Evolutionary conservation across 2,329 filamentous ascomycete genomes (phyloP).

Genomic region (Calonectria multiphialidica): DNA sequence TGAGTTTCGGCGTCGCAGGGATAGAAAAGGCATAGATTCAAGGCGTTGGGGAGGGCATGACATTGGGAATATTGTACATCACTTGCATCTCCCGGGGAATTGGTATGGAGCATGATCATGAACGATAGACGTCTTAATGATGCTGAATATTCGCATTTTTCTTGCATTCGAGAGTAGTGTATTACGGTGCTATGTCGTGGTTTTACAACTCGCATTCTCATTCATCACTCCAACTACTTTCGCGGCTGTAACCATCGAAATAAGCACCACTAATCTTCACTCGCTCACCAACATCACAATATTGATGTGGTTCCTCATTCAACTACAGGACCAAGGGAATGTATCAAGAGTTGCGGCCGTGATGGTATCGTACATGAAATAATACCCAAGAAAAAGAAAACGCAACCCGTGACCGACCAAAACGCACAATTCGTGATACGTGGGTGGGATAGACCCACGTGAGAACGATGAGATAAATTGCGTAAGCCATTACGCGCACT

Average conservation of each 20-base stretch:
- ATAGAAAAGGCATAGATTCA: neutral
- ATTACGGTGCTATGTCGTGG: neutral
- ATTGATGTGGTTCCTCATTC: neutral
- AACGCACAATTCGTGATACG: conserved; percentile 10
- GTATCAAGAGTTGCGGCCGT: conserved; percentile 17
- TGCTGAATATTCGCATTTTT: neutral
- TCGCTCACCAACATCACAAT: neutral
- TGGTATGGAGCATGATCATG: neutral
- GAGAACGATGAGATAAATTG: neutral
- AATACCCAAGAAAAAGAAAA: conserved; percentile 12
- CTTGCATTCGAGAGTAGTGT: neutral
- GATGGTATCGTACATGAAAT: conserved; percentile 26
- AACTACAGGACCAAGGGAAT: conserved; percentile 6
- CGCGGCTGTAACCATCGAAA: neutral
- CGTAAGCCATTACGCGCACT: neutral
- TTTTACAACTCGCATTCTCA: neutral
- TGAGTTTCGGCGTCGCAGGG: conserved; percentile 8
- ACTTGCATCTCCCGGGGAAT: neutral
- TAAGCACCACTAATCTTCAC: neutral
- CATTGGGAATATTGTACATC: neutral
- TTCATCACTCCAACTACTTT: neutral
- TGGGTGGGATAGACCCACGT: neutral
- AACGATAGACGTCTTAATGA: conserved; percentile 21
- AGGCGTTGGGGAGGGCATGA: conserved; percentile 2
- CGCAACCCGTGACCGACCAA: neutral